Evolutionary conservation across 2,329 filamentous ascomycete species (phyloP).

Genomic region (Neonectria sp.): DNA sequence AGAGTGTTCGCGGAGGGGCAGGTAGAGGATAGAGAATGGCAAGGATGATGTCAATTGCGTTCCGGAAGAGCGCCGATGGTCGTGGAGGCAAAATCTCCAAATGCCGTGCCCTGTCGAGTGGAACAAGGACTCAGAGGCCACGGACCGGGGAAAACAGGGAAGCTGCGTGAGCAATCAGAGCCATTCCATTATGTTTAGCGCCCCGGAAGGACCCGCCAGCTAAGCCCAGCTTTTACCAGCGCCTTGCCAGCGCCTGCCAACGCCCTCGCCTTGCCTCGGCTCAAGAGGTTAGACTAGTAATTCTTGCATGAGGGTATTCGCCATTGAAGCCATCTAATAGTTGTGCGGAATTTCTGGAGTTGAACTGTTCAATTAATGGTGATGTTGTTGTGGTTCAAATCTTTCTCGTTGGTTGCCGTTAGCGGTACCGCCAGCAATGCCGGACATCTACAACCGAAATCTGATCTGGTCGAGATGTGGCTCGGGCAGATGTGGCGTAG

Average conservation of each 20-base stretch:
- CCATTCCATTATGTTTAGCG: constrained; percentile 48
- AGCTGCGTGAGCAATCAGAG: constrained; percentile 45
- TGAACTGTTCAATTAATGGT: background rate
- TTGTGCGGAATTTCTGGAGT: background rate
- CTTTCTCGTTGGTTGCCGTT: constrained; percentile 12
- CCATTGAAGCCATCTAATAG: background rate
- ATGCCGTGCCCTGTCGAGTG: constrained; percentile 35
- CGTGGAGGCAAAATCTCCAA: constrained; percentile 38
- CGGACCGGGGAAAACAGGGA: constrained; percentile 34
- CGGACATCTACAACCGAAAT: constrained; percentile 5
- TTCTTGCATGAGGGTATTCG: background rate
- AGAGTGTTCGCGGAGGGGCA: constrained; percentile 13
- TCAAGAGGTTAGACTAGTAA: constrained; percentile 35
- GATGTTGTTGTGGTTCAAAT: background rate
- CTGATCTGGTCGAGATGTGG: constrained; percentile 18
- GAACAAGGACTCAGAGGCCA: constrained; percentile 34
- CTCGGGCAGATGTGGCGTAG: constrained; percentile 17
- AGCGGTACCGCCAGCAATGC: constrained; percentile 12
- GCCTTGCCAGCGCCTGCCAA: constrained; percentile 15
- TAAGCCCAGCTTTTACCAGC: constrained; percentile 28
- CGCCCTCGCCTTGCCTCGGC: constrained; percentile 47
- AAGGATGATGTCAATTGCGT: constrained; percentile 31
- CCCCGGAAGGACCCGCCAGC: constrained; percentile 46
- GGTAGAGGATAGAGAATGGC: constrained; percentile 14
- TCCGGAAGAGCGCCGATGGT: constrained; percentile 18